Percentiles rank a stretch among this genome's conserved stretches.
These are phyloP conservation scores for Pleurotus sapidus DNA, from an alignment of 768 basidiomycete genomes.

Conservation along the genomic window DNA sequence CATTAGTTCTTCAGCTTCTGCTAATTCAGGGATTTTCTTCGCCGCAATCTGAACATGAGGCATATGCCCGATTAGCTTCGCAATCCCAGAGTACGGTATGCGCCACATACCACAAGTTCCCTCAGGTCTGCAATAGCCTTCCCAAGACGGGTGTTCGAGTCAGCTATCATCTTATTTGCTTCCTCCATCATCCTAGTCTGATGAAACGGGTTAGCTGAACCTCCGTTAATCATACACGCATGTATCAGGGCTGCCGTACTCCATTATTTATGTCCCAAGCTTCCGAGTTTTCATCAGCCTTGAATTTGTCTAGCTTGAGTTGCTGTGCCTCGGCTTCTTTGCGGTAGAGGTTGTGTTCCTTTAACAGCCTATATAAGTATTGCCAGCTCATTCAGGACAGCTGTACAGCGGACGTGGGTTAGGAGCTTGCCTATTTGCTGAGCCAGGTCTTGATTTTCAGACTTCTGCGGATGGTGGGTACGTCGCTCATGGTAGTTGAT, in stretches of 20 bases:
- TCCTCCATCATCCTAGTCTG: constrained; percentile 73
- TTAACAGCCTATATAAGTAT: constrained; percentile 45
- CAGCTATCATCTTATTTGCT: constrained; percentile 76
- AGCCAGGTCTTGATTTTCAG: constrained; percentile 77
- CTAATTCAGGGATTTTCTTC: constrained; percentile 39
- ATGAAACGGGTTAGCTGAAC: constrained; percentile 13
- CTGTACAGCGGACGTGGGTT: too few relatives aligned
- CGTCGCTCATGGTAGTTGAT: constrained; percentile 41
- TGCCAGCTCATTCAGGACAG: too few relatives aligned
- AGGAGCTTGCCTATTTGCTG: constrained; percentile 40
- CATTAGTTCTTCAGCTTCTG: constrained; percentile 40
- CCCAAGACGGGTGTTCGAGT: constrained; percentile 59
- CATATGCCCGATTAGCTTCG: not conserved
- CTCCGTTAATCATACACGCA: not conserved
- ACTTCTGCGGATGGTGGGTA: constrained; percentile 52
- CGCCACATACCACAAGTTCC: constrained; percentile 61
- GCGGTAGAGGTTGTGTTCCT: constrained; percentile 66
- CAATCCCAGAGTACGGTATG: not conserved
- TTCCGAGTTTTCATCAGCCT: constrained; percentile 52
- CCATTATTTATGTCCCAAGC: constrained; percentile 78
- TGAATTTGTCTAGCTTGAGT: constrained; percentile 57
- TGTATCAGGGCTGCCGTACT: constrained; percentile 37
- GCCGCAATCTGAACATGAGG: constrained; percentile 33
- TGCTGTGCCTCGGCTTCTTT: constrained; percentile 62
- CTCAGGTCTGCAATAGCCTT: constrained; percentile 61